A percentile compares a stretch with the other conserved stretches of the same genome.
These are phyloP conservation scores for Lablab purpureus DNA, from an alignment of 306 rosid genomes.

Conservation along the genomic window DNA sequence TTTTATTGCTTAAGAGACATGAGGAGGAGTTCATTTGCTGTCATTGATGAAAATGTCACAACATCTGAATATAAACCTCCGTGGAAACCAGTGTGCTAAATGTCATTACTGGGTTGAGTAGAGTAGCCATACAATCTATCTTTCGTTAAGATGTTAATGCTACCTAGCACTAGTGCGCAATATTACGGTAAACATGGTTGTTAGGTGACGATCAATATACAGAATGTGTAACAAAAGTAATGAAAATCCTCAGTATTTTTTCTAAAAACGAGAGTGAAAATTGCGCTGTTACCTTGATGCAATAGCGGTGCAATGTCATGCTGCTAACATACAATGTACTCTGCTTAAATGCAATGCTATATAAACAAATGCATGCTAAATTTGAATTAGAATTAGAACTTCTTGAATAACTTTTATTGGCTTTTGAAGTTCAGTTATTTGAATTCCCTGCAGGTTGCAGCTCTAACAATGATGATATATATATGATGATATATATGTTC, in stretches of 20 bases:
- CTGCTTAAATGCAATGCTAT: background rate
- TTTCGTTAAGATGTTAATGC: constrained; percentile 13
- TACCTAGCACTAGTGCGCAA: constrained; percentile 1
- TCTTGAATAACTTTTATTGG: constrained; percentile 8
- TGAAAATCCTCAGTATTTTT: background rate
- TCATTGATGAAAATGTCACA: constrained; percentile 22
- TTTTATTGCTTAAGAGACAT: constrained; percentile 46
- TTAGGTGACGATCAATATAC: background rate
- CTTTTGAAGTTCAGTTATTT: constrained; percentile 9
- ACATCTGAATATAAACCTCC: background rate
- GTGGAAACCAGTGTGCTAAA: background rate
- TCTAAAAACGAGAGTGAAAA: constrained; percentile 31
- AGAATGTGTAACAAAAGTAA: constrained; percentile 5
- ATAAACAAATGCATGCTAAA: background rate
- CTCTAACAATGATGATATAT: background rate
- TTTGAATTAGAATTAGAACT: constrained; percentile 3
- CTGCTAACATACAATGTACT: background rate
- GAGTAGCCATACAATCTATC: background rate
- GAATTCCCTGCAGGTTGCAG: background rate
- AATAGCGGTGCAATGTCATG: background rate
- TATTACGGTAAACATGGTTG: background rate
- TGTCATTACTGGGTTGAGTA: constrained; percentile 6
- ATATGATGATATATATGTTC: background rate
- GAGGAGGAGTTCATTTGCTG: background rate
- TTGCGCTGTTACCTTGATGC: background rate